Base-by-base conservation (phyloP, 768 basidiomycete species). In the Mycena alexandri region DNA sequence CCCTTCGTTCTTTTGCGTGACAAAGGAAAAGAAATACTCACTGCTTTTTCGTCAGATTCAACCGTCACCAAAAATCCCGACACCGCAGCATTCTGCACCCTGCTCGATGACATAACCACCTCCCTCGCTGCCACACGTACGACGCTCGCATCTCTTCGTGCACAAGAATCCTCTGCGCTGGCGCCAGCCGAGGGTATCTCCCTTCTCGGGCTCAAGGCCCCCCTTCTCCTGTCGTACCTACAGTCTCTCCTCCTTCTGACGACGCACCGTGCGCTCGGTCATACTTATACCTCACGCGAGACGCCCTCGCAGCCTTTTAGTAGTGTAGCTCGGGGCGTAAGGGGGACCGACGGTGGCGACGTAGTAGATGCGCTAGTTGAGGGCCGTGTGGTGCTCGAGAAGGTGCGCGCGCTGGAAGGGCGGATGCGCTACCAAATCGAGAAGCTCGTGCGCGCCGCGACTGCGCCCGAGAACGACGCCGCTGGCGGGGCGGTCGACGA, bases 391-490 rank as follows among this genome's bases (percentile, higher is more conserved):
- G 88, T 94, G 11, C 86, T 99, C 50, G 98, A 99, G 76, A 98
- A 98, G 80, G 85, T 92, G 53, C 91, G 91, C 65, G 85, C 88
- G 0, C 84, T 99, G 24, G 96, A 99, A 78, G 84, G 84, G 59
- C 90, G 93, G 74, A 92, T 99, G 86, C 89, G 87, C 53, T 98
- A 99, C 77, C 98, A 99, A 77, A 94, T 99, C 73, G 95, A 98
- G 71, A 98, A 99, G 76, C 87, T 99, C 19, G 87, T 96, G 29
- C 86, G 88, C 66, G 79, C 93, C 7, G 91, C 94, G 1, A 88
- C 91, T 63, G 90, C 93, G 71, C 80, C 84, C 19, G 78, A 82
- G 24, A 78, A 82, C 69, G 80, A 75, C 55, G 72, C 43, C 22
- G 25, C 56, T 11, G 29, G 42, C 12, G 56, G 43, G 1, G 56